Evolutionary conservation across 1,139 yeast species (phyloP).

Genomic region (Debaryomyces sp.): DNA sequence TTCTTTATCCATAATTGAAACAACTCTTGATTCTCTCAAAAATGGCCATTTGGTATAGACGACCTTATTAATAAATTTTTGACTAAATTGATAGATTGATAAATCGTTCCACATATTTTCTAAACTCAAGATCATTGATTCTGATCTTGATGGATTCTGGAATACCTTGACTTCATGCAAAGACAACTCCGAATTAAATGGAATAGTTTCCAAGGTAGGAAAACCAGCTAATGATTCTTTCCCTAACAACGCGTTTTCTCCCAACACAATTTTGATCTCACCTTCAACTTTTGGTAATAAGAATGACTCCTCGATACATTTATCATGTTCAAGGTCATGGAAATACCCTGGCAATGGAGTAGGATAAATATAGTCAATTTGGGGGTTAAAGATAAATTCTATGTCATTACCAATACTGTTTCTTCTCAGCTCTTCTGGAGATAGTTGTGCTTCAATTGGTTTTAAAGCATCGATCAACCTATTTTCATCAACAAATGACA

Average conservation of each 20-base stretch:
- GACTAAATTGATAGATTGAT: slow-evolving; percentile 60
- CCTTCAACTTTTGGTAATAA: slow-evolving; percentile 53
- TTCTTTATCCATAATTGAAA: slow-evolving; percentile 61
- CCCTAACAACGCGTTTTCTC: slow-evolving; percentile 72
- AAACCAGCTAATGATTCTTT: slow-evolving; percentile 80
- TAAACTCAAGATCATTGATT: slow-evolving; percentile 71
- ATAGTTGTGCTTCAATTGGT: slow-evolving; percentile 60
- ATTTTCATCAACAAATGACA: slow-evolving; percentile 87
- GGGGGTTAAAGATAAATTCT: slow-evolving; percentile 75
- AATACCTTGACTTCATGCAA: slow-evolving; percentile 74
- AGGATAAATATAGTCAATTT: slow-evolving; percentile 65
- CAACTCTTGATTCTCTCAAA: slow-evolving; percentile 75
- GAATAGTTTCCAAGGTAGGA: slow-evolving; percentile 76
- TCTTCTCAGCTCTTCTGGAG: slow-evolving; percentile 70
- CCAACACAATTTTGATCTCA: slow-evolving; percentile 59
- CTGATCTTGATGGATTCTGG: slow-evolving; percentile 83
- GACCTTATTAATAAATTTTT: slow-evolving; percentile 57
- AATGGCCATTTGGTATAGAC: slow-evolving; percentile 90
- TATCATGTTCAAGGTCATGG: slow-evolving; percentile 75
- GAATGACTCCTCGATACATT: slow-evolving; percentile 65
- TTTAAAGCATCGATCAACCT: slow-evolving; percentile 72
- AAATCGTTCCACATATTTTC: slow-evolving; percentile 52
- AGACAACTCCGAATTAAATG: slow-evolving; percentile 54
- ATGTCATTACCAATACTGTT: slow-evolving; percentile 75
- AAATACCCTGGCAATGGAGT: slow-evolving; percentile 83